Evolutionary conservation across 495 filamentous ascomycete genomes (phyloP).

Genomic region (Annulohypoxylon bovei): DNA sequence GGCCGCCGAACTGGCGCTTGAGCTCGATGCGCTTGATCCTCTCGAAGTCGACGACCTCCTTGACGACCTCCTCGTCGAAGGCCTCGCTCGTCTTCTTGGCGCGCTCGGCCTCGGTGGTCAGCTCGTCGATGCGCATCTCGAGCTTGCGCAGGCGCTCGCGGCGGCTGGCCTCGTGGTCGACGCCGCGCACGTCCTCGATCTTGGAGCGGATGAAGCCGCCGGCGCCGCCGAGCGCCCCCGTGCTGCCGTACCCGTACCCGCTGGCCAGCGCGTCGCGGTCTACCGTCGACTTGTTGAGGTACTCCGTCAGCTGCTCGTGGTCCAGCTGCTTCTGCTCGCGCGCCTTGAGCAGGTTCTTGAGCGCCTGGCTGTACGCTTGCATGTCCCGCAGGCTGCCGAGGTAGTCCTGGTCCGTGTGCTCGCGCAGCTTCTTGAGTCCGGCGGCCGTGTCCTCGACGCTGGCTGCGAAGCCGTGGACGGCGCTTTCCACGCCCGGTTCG

Average conservation of each 20-base stretch:
- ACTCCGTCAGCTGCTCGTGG: slow-evolving; percentile 94
- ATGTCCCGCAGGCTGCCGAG: slow-evolving; percentile 90
- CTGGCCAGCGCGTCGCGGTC: slow-evolving; percentile 88
- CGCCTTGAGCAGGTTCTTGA: slow-evolving; percentile 89
- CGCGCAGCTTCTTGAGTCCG: slow-evolving; percentile 79
- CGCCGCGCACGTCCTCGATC: slow-evolving; percentile 95
- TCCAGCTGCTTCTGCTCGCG: slow-evolving; percentile 98
- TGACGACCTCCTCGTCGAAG: slow-evolving; percentile 94
- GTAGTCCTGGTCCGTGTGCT: slow-evolving; percentile 96
- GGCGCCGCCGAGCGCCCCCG: slow-evolving; percentile 66
- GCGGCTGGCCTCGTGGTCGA: slow-evolving; percentile 92
- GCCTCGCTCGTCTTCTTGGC: slow-evolving; percentile 83
- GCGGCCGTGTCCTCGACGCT: slow-evolving; percentile 83
- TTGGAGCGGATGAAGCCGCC: slow-evolving; percentile 93
- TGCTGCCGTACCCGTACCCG: slow-evolving; percentile 68
- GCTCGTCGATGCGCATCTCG: slow-evolving; percentile 88
- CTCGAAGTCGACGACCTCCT: slow-evolving; percentile 93
- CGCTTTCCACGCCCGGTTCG: slow-evolving; percentile 85
- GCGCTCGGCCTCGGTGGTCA: slow-evolving; percentile 86
- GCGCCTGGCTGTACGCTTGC: slow-evolving; percentile 84
- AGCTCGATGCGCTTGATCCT: slow-evolving; percentile 95
- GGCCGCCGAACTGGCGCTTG: slow-evolving; percentile 79
- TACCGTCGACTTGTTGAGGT: slow-evolving; percentile 86
- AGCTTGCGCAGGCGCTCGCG: slow-evolving; percentile 87
- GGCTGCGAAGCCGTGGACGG: slow-evolving; percentile 83